These are phyloP conservation scores for Geranium rotundifolium DNA, from an alignment of 345 rosid species.

Conservation along the genomic window DNA sequence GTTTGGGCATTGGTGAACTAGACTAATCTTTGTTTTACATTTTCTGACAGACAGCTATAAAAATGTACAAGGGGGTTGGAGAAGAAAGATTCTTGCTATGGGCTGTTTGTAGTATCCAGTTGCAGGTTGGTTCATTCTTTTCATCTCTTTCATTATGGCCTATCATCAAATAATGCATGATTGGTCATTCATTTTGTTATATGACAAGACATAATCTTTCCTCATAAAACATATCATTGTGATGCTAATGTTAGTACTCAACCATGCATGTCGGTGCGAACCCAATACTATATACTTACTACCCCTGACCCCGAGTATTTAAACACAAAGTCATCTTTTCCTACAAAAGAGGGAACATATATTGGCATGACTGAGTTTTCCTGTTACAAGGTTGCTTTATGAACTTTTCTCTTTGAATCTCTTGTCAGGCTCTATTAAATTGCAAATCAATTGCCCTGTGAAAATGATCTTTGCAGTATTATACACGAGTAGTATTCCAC, in stretches of 20 bases:
- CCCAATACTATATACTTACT: too few species aligned
- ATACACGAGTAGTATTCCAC: neutral
- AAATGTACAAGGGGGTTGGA: slow-evolving; percentile 86
- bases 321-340: slow-evolving; percentile 30
- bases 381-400: too few species aligned
- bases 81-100: slow-evolving; percentile 94
- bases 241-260: too few species aligned
- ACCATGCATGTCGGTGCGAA: neutral
- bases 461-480: too few species aligned
- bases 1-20: neutral
- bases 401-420: too few species aligned
- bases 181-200: neutral
- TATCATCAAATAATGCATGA: slow-evolving; percentile 7
- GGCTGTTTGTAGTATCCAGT: slow-evolving; percentile 99
- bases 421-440: too few species aligned
- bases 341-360: too few species aligned
- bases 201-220: too few species aligned
- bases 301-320: too few species aligned
- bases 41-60: slow-evolving; percentile 76
- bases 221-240: slow-evolving; percentile 2
- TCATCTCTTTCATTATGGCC: slow-evolving; percentile 22
- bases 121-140: slow-evolving; percentile 54
- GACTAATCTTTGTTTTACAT: slow-evolving; percentile 1
- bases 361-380: too few species aligned
- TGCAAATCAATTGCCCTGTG: neutral